phyloP scores from a whole-genome alignment of 352 stramenopile species.

The Globisporangium nodosum region DNA sequence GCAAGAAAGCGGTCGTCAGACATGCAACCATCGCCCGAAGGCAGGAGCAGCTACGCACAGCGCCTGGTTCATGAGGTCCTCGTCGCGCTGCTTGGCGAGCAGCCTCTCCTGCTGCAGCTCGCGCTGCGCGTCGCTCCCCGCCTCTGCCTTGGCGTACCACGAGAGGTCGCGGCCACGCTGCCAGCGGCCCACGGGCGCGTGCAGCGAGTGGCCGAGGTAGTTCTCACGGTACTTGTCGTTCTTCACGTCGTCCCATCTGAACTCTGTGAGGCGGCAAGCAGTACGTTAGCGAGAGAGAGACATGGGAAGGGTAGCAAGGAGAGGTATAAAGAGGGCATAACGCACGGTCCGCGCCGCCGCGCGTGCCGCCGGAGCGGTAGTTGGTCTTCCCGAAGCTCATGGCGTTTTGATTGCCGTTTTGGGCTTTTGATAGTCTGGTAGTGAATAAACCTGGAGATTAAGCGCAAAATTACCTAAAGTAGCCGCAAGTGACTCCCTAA shows the following conservation, averaged over 20 bases:
- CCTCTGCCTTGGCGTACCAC: conserved; percentile 79
- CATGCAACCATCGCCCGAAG: too few species aligned
- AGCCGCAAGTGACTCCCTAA: too few species aligned
- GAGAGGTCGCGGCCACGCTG: conserved; percentile 87
- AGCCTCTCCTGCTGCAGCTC: conserved; percentile 58
- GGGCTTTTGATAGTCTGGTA: too few species aligned
- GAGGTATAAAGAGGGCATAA: not conserved
- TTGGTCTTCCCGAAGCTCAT: conserved; percentile 87
- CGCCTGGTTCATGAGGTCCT: conserved; percentile 88
- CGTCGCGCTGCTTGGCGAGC: conserved; percentile 75
- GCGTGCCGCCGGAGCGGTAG: conserved; percentile 83
- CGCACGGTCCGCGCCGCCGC: conserved; percentile 82
- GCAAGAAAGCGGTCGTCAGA: too few species aligned
- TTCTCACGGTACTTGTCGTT: conserved; percentile 91
- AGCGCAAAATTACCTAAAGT: too few species aligned
- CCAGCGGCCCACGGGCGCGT: conserved; percentile 86
- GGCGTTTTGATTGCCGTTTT: too few species aligned
- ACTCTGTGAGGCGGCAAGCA: conserved; percentile 37
- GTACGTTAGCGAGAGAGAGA: not conserved
- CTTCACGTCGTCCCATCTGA: conserved; percentile 94
- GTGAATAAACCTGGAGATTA: too few species aligned
- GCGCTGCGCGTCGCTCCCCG: conserved; percentile 37
- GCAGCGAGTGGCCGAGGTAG: conserved; percentile 86
- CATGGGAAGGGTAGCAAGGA: too few species aligned
- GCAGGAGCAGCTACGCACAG: conserved; percentile 38